Percentiles rank a stretch among this genome's conserved stretches.
Evolutionary conservation across 2,329 filamentous ascomycete genomes (phyloP).

Genomic region (Saccharata proteae): DNA sequence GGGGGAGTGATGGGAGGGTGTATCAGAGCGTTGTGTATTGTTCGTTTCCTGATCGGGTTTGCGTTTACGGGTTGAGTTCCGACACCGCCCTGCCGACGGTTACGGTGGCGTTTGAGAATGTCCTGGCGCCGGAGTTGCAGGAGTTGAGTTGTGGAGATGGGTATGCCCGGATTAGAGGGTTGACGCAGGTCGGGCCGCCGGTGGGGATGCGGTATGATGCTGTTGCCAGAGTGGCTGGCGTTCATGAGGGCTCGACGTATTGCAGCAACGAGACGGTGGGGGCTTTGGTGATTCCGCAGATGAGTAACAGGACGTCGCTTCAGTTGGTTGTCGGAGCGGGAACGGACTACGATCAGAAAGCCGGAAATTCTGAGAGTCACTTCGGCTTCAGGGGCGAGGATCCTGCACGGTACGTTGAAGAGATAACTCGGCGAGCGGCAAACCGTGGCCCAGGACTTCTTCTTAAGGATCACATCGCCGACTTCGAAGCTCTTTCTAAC

Average conservation of each 20-base stretch:
- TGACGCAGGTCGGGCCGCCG: constrained; percentile 28
- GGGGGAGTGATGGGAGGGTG: constrained; percentile 15
- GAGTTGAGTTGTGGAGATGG: constrained; percentile 22
- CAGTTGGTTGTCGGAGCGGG: constrained; percentile 32
- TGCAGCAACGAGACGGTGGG: constrained; percentile 10
- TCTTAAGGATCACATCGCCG: constrained; percentile 24
- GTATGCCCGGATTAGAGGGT: constrained; percentile 21
- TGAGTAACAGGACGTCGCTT: constrained; percentile 14
- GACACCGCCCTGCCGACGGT: constrained; percentile 28
- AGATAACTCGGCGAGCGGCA: no score
- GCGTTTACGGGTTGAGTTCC: constrained; percentile 25
- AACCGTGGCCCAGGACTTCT: constrained; percentile 25
- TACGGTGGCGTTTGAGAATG: constrained; percentile 32
- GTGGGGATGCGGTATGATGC: constrained; percentile 35
- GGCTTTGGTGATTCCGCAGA: constrained; percentile 9
- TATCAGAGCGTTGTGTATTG: constrained; percentile 33
- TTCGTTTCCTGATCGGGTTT: constrained; percentile 30
- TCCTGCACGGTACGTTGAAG: constrained; percentile 29
- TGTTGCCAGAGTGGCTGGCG: constrained; percentile 20
- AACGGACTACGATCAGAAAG: constrained; percentile 40
- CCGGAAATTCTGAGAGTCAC: constrained; percentile 30
- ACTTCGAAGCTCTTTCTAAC: constrained; percentile 29
- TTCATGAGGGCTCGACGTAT: constrained; percentile 10
- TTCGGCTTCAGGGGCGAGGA: constrained; percentile 40
- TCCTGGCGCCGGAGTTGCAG: constrained; percentile 18